These are phyloP conservation scores for Trapa bicornis DNA, from an alignment of 345 rosid genomes.

Conservation along the genomic window DNA sequence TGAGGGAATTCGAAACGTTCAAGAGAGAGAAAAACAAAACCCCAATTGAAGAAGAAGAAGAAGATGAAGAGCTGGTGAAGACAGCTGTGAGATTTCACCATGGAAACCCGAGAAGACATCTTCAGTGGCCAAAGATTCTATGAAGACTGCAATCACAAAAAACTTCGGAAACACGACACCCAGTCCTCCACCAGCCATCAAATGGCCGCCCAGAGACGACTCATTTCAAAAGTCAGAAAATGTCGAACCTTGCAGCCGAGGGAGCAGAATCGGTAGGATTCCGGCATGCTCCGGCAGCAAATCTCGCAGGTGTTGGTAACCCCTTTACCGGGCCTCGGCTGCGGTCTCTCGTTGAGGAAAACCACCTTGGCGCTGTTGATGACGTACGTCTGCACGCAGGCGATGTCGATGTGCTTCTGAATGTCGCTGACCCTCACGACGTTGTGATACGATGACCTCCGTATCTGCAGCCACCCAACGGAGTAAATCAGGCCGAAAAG, in stretches of 20 bases:
- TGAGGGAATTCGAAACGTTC: neutral
- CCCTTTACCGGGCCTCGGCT: slow-evolving; percentile 39
- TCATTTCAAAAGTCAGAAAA: neutral
- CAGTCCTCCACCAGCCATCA: too few relatives aligned
- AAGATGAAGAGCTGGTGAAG: too few relatives aligned
- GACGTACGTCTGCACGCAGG: slow-evolving; percentile 32
- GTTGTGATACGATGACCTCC: slow-evolving; percentile 36
- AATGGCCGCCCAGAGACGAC: neutral
- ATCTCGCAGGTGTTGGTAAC: slow-evolving; percentile 36
- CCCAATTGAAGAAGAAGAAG: too few relatives aligned
- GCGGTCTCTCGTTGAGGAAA: slow-evolving; percentile 35
- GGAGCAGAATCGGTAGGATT: slow-evolving; percentile 39
- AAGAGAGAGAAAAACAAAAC: neutral
- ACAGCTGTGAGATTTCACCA: too few relatives aligned
- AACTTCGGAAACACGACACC: neutral
- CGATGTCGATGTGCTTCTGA: slow-evolving; percentile 30
- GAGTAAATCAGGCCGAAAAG: neutral
- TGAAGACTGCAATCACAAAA: neutral
- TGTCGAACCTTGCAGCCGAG: slow-evolving; percentile 33
- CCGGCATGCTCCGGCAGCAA: slow-evolving; percentile 36
- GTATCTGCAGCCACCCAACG: slow-evolving; percentile 17
- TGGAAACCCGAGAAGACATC: too few relatives aligned
- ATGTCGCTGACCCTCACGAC: slow-evolving; percentile 39
- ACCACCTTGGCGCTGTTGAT: slow-evolving; percentile 39
- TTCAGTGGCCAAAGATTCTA: too few relatives aligned